phyloP scores from a whole-genome alignment of 306 rosid genomes.

The Albizia julibrissin region DNA sequence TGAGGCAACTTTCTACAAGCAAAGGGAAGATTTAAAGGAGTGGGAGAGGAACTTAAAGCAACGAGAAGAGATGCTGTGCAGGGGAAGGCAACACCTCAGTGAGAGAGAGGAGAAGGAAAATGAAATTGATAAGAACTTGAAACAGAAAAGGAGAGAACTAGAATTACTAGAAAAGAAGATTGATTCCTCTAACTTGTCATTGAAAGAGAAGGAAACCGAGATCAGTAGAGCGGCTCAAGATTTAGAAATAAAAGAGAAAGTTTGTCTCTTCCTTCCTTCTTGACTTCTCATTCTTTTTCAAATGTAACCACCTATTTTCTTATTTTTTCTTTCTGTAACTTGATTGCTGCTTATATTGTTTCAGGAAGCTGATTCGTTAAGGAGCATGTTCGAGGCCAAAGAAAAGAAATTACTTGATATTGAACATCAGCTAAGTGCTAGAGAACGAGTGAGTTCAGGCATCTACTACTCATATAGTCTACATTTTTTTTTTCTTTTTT shows the following conservation, averaged over 20 bases:
- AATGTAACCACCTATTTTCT: conserved; percentile 6
- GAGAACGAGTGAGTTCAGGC: conserved; percentile 70
- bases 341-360: conserved; percentile 31
- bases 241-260: conserved; percentile 65
- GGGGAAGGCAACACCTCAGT: conserved; percentile 48
- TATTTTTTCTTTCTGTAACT: conserved; percentile 20
- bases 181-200: conserved; percentile 40
- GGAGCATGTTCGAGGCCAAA: conserved; percentile 51
- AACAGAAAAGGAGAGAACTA: conserved; percentile 63
- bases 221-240: conserved; percentile 53
- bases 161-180: conserved; percentile 53
- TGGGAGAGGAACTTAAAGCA: conserved; percentile 78
- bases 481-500: background rate
- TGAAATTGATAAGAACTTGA: conserved; percentile 55
- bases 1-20: conserved; percentile 57
- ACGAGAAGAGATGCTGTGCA: conserved; percentile 63
- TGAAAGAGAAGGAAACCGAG: conserved; percentile 68
- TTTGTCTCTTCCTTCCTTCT: conserved; percentile 25
- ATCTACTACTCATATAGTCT: conserved; percentile 10
- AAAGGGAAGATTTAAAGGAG: conserved; percentile 72
- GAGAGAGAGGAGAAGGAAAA: conserved; percentile 64
- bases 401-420: conserved; percentile 54
- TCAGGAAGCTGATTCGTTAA: conserved; percentile 60
- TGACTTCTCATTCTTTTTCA: background rate
- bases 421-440: conserved; percentile 65